Conservation (phyloP, 192 early-diverging fungal species). For the Neocallimastix lanati region DNA sequence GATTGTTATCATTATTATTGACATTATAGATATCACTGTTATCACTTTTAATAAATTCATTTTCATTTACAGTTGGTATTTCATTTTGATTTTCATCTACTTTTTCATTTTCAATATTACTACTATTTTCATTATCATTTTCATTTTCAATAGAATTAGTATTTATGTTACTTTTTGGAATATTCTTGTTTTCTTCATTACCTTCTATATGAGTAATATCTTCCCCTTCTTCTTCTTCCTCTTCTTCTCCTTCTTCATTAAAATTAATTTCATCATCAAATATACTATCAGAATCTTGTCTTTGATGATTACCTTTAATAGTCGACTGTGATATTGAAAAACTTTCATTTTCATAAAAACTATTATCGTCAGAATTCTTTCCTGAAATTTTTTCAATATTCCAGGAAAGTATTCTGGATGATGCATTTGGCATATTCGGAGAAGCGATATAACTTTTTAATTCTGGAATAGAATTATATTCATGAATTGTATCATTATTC, state of each 20-base stretch:
- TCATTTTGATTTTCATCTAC: no score
- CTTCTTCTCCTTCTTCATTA: background rate
- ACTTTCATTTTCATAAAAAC: background rate
- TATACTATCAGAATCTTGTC: background rate
- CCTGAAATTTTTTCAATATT: background rate
- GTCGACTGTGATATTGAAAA: background rate
- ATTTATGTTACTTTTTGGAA: no score
- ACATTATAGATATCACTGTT: no score
- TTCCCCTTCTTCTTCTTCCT: background rate
- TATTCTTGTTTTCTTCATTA: no score
- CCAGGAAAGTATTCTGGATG: background rate
- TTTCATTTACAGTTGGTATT: no score
- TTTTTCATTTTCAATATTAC: no score
- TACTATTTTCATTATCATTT: no score
- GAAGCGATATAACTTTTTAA: background rate
- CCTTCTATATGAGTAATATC: background rate
- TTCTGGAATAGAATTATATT: background rate
- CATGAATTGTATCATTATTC: background rate
- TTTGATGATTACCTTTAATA: background rate
- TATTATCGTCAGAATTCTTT: background rate
- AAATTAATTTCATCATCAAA: background rate
- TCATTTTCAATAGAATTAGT: no score
- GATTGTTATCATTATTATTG: no score
- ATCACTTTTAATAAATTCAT: background rate
- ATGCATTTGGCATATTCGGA: background rate